phyloP scores from a whole-genome alignment of 2,329 filamentous ascomycete species.

The Penicillium olsonii region DNA sequence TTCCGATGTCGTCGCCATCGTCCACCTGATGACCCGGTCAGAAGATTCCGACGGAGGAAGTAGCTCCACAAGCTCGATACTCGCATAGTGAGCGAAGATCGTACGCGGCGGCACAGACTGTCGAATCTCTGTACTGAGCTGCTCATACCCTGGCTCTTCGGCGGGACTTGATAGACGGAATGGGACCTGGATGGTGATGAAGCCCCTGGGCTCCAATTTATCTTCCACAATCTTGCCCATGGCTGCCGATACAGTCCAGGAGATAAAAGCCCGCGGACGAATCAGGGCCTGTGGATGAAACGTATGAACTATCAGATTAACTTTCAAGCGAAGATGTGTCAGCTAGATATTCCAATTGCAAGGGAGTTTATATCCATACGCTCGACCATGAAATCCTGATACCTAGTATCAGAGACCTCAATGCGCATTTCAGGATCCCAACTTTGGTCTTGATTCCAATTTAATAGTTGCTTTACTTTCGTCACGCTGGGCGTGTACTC shows the following conservation, averaged over 20 bases:
- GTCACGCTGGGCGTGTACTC: constrained; percentile 43
- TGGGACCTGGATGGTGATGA: constrained; percentile 38
- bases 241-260: constrained; percentile 33
- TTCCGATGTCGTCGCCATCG: constrained; percentile 41
- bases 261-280: constrained; percentile 36
- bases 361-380: too few relatives aligned
- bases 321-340: too few relatives aligned
- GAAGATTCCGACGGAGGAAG: not conserved
- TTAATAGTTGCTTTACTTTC: constrained; percentile 29
- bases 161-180: constrained; percentile 12
- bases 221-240: constrained; percentile 19
- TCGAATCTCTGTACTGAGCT: constrained; percentile 23
- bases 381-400: constrained; percentile 13
- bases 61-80: constrained; percentile 34
- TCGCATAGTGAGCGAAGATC: constrained; percentile 37
- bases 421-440: constrained; percentile 10
- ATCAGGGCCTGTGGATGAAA: constrained; percentile 36
- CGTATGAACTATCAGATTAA: constrained; percentile 39
- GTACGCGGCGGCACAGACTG: constrained; percentile 25
- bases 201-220: constrained; percentile 17
- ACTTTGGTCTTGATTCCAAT: constrained; percentile 27
- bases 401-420: constrained; percentile 17
- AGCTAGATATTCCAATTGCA: too few relatives aligned
- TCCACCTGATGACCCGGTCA: constrained; percentile 31
- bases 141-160: not conserved